Base-by-base conservation (phyloP, 148 eudicot species). In the Diospyros lotus region DNA sequence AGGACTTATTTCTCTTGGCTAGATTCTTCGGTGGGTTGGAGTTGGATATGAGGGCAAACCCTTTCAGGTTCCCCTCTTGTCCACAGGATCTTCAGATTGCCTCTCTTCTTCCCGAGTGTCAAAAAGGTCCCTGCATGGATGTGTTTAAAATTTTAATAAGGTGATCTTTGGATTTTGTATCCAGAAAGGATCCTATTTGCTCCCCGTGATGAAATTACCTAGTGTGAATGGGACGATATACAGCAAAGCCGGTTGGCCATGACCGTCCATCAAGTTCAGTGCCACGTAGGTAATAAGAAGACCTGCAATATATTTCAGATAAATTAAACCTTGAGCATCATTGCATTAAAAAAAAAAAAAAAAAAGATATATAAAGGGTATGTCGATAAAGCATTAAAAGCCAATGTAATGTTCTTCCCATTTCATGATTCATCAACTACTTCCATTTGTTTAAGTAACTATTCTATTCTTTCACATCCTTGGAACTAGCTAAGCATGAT, bases 201-300 rank as follows among this genome's bases (percentile, higher is more conserved):
- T 56, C 69, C 39, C 62, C 3, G 43, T 1, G 50, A 11, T 4
- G 28, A 43, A 74, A 60, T 56, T 88, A 88, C 96, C 96, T 38
- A 93, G 87, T 5, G 89, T 93, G 75, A 86, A 86, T 1, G 96
- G 98, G 40, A 90, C 93, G 6, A 93, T 93, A 80, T 93, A 93
- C 50, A 90, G 88, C 77, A 93, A 76, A 42, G 98, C 98, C 17
- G 98, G 98, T 79, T 90, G 96, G 77, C 98, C 98, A 81, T 90
- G 98, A 61, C 96, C 96, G 63, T 86, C 90, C 98, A 89, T 93
- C 87, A 93, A 75, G 80, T 86, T 93, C 65, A 90, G 74, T 10
- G 98, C 98, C 50, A 93, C 89, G 12, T 89, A 93, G 5, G 98
- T 93, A 54, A 87, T 69, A 12, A 93, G 87, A 75, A 93, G 97